Base-by-base conservation (phyloP, 2,329 filamentous ascomycete species). In the Leptographium radiaticola region DNA sequence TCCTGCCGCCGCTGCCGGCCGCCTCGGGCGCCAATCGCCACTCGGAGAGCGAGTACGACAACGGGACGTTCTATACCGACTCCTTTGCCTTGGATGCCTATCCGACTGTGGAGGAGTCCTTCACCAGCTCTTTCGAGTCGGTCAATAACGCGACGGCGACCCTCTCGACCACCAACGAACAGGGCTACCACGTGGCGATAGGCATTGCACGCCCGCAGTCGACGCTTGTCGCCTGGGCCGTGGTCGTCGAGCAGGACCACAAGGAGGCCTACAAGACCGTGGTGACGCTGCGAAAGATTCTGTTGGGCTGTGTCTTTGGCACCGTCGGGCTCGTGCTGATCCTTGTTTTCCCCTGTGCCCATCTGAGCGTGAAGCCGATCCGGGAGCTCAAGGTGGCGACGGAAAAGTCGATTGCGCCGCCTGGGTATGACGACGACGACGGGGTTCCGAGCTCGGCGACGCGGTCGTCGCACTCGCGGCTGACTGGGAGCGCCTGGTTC, bases 291-390 rank as follows among this genome's bases (percentile, higher is more conserved):
- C 81, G 87, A 20, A 83, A 84, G 49, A 87, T 95, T 51, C 77
- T 96, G 2, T 68, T 95, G 2, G 87, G 81, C 6, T 95, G 88
- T 57, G 86, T 95, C 0, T 94, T 95, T 64, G 87, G 86, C 1
- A 91, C 89, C 0, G 77, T 84, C 13, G 89, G 84, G 0, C 74
- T 85, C 6, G 78, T 94, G 51, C 65, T 89, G 4, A 57, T 94
- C 10, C 65, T 94, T 2, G 75, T 88, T 2, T 77, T 90, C 40
- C 88, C 89, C 0, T 81, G 89, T 40, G 88, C 89, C 1, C 89
- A 95, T 64, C 79, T 86, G 56, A 86, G 86, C 49, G 88, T 93
- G 48, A 73, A 83, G 59, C 90, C 90, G 0, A 95, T 95, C 59
- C 74, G 85, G 51, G 76, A 85, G 58, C 71, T 95, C 42, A 86